These are phyloP conservation scores for Populus ilicifolia DNA, from an alignment of 345 rosid species.

Conservation along the genomic window DNA sequence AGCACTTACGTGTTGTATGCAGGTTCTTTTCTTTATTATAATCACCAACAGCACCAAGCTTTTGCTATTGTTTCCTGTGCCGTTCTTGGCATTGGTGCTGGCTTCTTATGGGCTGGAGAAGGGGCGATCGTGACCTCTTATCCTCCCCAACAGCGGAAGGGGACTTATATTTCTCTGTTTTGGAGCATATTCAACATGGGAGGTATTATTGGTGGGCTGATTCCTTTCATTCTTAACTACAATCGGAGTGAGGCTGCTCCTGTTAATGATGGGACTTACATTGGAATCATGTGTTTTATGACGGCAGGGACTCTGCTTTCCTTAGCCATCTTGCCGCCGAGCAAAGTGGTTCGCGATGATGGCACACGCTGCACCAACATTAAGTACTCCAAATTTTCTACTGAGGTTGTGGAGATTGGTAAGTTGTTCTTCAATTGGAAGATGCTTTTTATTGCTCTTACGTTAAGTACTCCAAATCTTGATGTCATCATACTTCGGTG, in stretches of 20 bases:
- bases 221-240: conserved; percentile 55
- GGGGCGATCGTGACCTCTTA: conserved; percentile 94
- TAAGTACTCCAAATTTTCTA: conserved; percentile 39
- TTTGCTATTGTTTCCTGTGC: conserved; percentile 57
- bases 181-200: conserved; percentile 68
- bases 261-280: conserved; percentile 54
- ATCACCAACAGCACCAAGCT: conserved; percentile 44
- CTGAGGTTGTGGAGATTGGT: conserved; percentile 41
- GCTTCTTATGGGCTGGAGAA: conserved; percentile 87
- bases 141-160: conserved; percentile 76
- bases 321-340: conserved; percentile 41
- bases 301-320: conserved; percentile 45
- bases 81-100: conserved; percentile 75
- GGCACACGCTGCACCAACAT: conserved; percentile 45
- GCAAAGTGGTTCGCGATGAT: conserved; percentile 43
- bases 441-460: conserved; percentile 73
- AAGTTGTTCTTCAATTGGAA: conserved; percentile 56
- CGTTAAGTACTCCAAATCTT: no score
- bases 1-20: conserved; percentile 67
- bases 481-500: neutral
- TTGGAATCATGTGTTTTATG: conserved; percentile 83
- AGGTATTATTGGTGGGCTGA: conserved; percentile 63
- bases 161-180: conserved; percentile 66
- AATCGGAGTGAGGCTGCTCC: conserved; percentile 30
- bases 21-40: conserved; percentile 61